Evolutionary conservation across 1,284 basidiomycete genomes (phyloP).

Genomic region (Ceraceosorus guamensis): DNA sequence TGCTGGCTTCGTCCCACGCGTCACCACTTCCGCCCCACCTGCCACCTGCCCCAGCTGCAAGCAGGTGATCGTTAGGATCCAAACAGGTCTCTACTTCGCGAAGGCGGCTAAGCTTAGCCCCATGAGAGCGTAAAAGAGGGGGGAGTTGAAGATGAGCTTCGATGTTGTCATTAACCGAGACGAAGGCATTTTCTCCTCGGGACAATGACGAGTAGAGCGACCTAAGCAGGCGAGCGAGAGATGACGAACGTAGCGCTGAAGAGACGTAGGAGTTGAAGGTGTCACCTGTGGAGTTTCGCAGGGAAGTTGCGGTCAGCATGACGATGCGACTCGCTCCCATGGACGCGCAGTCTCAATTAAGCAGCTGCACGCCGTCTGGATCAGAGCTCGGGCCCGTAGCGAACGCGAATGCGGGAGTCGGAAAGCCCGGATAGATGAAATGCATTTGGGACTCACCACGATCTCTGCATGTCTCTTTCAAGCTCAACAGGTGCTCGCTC

Average conservation of each 20-base stretch:
- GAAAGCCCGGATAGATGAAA: background rate
- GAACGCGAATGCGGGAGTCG: no score
- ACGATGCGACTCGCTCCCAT: background rate
- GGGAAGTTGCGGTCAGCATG: background rate
- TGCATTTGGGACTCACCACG: conserved; percentile 15
- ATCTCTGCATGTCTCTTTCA: conserved; percentile 36
- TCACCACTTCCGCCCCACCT: background rate
- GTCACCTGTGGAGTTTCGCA: conserved; percentile 14
- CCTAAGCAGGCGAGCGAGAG: conserved; percentile 30
- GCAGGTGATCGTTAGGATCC: conserved; percentile 35
- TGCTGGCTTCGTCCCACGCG: conserved; percentile 35
- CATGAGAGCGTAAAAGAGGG: conserved; percentile 29
- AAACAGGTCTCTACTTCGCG: conserved; percentile 38
- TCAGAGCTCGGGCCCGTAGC: no score
- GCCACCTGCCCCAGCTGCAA: conserved; percentile 2
- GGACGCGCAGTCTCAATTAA: background rate
- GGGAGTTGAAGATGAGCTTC: conserved; percentile 42
- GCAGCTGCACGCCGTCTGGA: no score
- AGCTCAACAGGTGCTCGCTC: conserved; percentile 22
- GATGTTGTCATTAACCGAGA: conserved; percentile 38
- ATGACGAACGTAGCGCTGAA: conserved; percentile 29
- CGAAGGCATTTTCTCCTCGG: conserved; percentile 27
- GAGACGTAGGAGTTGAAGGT: conserved; percentile 15
- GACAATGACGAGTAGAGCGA: conserved; percentile 32
- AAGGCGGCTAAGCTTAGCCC: conserved; percentile 17